Evolutionary conservation across 202 grass and related monocot genomes (phyloP), one percentile per base, ranked within the genome.

Genomic region (Tripidium arundinaceum): DNA sequence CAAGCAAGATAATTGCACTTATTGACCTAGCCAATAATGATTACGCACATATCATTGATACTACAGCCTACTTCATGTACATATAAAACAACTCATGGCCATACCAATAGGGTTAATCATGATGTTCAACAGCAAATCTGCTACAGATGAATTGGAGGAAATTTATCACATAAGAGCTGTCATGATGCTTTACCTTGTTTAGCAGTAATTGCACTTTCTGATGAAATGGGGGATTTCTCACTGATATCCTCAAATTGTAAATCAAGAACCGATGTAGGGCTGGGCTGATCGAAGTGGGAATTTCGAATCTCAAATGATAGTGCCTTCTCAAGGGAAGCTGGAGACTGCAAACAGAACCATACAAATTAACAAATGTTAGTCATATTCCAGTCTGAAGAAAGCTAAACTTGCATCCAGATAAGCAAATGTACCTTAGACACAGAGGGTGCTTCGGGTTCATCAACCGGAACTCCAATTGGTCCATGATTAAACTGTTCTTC

Each of bases 211-310:
- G 73, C 37, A 9, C 79, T 81, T 65, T 94, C 75, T 55, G 82
- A 85, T 75, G 87, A 92, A 65, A 64, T 60, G 13, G 77, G 62
- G 46, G 84, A 89, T 5, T 89, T 88, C 54, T 83, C 83, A 25
- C 65, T 87, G 38, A 28, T 52, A 73, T 89, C 89, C 12, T 94
- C 89, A 78, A 90, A 89, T 57, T 79, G 21, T 65, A 75, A 36
- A 55, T 91, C 88, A 79, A 93, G 86, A 88, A 94, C 83, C 33
- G 91, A 94, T 75, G 89, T 94, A 54, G 91, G 91, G 75, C 89
- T 94, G 15, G 91, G 91, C 64, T 94, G 87, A 67, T 93, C 82
- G 45, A 84, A 85, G 61, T 79, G 89, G 5, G 66, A 78, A 42
- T 67, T 90, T 50, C 66, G 76, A 65, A 89, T 85, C 68, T 86